Base-by-base conservation (phyloP, 192 early-diverging fungal genomes). In the Polychytrium aggregatum region DNA sequence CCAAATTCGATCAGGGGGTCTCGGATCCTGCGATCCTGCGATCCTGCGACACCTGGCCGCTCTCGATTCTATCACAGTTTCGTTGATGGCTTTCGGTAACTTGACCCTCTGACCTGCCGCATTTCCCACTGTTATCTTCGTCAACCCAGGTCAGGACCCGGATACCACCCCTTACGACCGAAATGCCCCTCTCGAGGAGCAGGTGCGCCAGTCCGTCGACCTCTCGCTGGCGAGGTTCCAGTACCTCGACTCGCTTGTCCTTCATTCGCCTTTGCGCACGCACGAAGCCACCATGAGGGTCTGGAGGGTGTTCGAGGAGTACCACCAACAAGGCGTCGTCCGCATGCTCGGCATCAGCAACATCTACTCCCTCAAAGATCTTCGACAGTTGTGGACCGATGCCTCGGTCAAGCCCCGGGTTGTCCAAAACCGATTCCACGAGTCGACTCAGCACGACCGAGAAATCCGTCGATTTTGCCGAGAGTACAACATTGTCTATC, bases 71-170 rank as follows among this genome's bases (percentile, higher is more conserved):
- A n/a, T n/a, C n/a, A n/a, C n/a, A n/a, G n/a, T n/a, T n/a, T n/a
- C n/a, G n/a, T n/a, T n/a, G n/a, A n/a, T n/a, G n/a, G n/a, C n/a
- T n/a, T n/a, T n/a, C n/a, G n/a, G n/a, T n/a, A n/a, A n/a, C n/a
- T n/a, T n/a, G n/a, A n/a, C n/a, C n/a, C n/a, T n/a, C n/a, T n/a
- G n/a, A n/a, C n/a, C n/a, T n/a, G n/a, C n/a, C n/a, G n/a, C n/a
- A n/a, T n/a, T n/a, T n/a, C n/a, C n/a, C n/a, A n/a, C n/a, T n/a
- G n/a, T n/a, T n/a, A n/a, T n/a, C n/a, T n/a, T n/a, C n/a, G n/a
- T n/a, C n/a, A n/a, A n/a, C n/a, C n/a, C n/a, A n/a, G 57, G 57
- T 14, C 57, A 59, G 35, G 57, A 59, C 27, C 57, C 57, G 21
- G 7, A 13, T 22, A 7, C 9, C 0, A 58, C 61, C 16, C 57